Conservation (phyloP, 1,284 basidiomycete species). For the Hymenochaete sp. region DNA sequence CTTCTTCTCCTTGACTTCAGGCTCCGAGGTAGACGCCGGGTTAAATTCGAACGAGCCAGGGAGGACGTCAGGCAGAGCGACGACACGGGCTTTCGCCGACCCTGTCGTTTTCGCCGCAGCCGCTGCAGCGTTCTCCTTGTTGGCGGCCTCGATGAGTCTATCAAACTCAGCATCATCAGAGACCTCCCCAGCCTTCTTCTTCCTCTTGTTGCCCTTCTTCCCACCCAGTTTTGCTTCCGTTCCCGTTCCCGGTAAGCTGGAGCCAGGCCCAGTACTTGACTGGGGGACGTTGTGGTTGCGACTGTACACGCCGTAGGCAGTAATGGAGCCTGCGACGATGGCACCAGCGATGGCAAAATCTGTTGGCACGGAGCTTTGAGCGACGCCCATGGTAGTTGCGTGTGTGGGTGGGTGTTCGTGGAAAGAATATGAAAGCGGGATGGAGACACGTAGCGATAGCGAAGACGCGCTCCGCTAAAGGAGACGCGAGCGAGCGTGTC, state of each 20-base stretch:
- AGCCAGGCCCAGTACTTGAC: neutral
- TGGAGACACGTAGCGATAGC: no score
- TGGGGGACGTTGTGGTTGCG: conserved; percentile 9
- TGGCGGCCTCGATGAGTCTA: conserved; percentile 15
- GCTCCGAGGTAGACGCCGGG: conserved; percentile 18
- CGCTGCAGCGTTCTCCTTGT: conserved; percentile 16
- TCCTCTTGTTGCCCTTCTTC: conserved; percentile 35
- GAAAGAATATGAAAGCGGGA: no score
- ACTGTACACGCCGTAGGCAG: conserved; percentile 11
- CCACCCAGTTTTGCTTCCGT: conserved; percentile 25
- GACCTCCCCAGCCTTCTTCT: conserved; percentile 26
- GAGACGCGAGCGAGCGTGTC: no score
- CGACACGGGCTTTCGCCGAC: conserved; percentile 24
- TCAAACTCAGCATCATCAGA: conserved; percentile 17
- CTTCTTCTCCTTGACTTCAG: conserved; percentile 16
- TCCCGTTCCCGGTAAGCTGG: conserved; percentile 13
- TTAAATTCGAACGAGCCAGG: conserved; percentile 36
- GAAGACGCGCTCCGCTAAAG: no score
- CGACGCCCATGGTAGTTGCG: conserved; percentile 42
- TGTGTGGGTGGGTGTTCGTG: no score
- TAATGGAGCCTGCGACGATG: conserved; percentile 35
- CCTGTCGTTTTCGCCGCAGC: conserved; percentile 18
- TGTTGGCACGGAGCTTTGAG: conserved; percentile 38
- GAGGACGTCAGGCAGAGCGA: conserved; percentile 34
- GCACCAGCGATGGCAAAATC: conserved; percentile 33